Percentiles rank a stretch among this genome's conserved stretches.
Evolutionary conservation across 129 eudicot species (phyloP).

Genomic region (Flaveria brownii): DNA sequence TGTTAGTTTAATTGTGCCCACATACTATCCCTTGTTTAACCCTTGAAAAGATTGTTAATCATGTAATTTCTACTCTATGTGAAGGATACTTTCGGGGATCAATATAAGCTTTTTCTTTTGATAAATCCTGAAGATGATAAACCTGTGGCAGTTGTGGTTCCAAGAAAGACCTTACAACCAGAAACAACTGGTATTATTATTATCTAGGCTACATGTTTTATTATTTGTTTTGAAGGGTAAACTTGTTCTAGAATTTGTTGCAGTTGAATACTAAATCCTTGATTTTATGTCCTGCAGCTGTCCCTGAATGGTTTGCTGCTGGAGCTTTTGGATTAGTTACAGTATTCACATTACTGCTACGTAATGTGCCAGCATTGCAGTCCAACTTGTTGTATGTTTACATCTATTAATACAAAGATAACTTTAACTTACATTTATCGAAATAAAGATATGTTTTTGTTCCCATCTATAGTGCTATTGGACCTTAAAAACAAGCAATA

Average conservation of each 20-base stretch:
- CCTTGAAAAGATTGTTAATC: background rate
- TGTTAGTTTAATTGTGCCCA: slow-evolving; percentile 43
- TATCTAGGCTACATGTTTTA: background rate
- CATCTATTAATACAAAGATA: background rate
- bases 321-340: slow-evolving; percentile 92
- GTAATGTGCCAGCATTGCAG: slow-evolving; percentile 91
- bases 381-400: slow-evolving; percentile 72
- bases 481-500: slow-evolving; percentile 20
- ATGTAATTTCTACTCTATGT: slow-evolving; percentile 29
- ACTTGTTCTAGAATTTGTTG: background rate
- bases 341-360: slow-evolving; percentile 80
- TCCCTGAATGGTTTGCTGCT: slow-evolving; percentile 99
- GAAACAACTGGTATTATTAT: slow-evolving; percentile 75
- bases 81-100: slow-evolving; percentile 91
- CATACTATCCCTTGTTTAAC: background rate
- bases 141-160: slow-evolving; percentile 99
- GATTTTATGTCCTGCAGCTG: slow-evolving; percentile 50
- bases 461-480: background rate
- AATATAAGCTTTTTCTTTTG: slow-evolving; percentile 79
- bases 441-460: background rate
- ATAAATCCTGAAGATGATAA: slow-evolving; percentile 95
- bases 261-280: slow-evolving; percentile 12
- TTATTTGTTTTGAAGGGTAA: background rate
- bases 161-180: slow-evolving; percentile 86
- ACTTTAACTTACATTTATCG: background rate